Evolutionary conservation across 1,284 basidiomycete genomes (phyloP), one percentile per base, ranked within the genome.

Genomic region (Vanrija humicola): DNA sequence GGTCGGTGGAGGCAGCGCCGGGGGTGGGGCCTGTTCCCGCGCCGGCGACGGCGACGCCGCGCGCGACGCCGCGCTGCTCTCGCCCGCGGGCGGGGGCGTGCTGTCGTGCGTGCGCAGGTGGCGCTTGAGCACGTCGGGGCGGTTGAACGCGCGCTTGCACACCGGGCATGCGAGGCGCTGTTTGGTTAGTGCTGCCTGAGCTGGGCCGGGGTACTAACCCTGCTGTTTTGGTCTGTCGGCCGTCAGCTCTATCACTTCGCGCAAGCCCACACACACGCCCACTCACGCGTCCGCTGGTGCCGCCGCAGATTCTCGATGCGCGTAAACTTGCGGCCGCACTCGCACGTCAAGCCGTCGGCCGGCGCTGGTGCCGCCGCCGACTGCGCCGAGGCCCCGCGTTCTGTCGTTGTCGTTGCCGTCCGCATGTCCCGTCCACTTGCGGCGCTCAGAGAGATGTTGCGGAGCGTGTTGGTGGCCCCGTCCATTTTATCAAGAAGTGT

Each of bases 201-300:
- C n/a, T 9, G 14, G 14, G 43, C 16, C 14, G 15, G 15, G 25
- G 25, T 12, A 42, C 50, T 16, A 19, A 52, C 45, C 38, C 45
- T 29, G n/a, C 51, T 52, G 38, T 46, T 45, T 21, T 52, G 40
- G 23, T 52, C 51, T 52, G 26, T 19, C 19, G 15, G 15, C 4
- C 14, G 38, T 52, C 38, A 46, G 50, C 34, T 14, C 9, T 12
- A 28, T 28, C 34, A 12, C 34, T 14, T 34, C n/a, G n/a, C n/a
- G n/a, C n/a, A n/a, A n/a, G n/a, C n/a, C n/a, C n/a, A n/a, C n/a
- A n/a, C n/a, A n/a, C n/a, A n/a, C n/a, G n/a, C n/a, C n/a, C n/a
- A n/a, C 51, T 52, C 23, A 52, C 51, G 51, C 6, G 39, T 46
- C 12, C 51, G 51, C 28, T 47, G 51, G 18, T 52, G 51, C 12